A percentile compares a stretch with the other conserved stretches of the same genome.
These are phyloP conservation scores for Lophiotrema nucula DNA, from an alignment of 495 filamentous ascomycete species.

Conservation along the genomic window DNA sequence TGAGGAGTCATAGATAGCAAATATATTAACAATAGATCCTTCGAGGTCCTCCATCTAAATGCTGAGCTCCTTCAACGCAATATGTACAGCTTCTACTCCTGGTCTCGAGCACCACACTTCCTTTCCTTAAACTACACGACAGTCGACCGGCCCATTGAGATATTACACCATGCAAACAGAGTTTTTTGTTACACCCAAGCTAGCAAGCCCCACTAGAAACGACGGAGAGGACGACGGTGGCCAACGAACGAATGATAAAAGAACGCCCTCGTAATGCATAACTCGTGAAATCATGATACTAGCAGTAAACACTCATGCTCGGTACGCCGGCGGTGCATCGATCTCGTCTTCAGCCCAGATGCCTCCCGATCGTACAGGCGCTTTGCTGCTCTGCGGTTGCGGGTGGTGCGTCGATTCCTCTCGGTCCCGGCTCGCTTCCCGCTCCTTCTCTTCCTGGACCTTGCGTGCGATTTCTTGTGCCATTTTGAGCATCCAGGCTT, in stretches of 20 bases:
- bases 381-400: no score
- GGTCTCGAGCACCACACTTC: no score
- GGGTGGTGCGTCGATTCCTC: neutral
- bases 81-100: no score
- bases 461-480: conserved; percentile 84
- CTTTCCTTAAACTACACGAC: no score
- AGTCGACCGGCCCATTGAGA: no score
- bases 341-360: conserved; percentile 15
- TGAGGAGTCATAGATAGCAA: neutral
- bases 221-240: no score
- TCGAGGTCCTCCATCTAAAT: no score
- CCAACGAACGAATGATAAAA: neutral
- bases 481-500: conserved; percentile 87
- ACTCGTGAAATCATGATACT: neutral
- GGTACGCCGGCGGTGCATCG: conserved; percentile 35
- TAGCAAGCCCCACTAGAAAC: no score
- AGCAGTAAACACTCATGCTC: neutral
- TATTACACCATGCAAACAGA: no score
- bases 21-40: neutral
- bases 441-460: conserved; percentile 68
- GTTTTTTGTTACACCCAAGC: no score
- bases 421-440: neutral
- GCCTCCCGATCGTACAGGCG: no score
- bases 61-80: no score
- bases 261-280: neutral